These are phyloP conservation scores for Phycomyces blakesleeanus DNA, from an alignment of 192 early-diverging fungal species.

Conservation along the genomic window DNA sequence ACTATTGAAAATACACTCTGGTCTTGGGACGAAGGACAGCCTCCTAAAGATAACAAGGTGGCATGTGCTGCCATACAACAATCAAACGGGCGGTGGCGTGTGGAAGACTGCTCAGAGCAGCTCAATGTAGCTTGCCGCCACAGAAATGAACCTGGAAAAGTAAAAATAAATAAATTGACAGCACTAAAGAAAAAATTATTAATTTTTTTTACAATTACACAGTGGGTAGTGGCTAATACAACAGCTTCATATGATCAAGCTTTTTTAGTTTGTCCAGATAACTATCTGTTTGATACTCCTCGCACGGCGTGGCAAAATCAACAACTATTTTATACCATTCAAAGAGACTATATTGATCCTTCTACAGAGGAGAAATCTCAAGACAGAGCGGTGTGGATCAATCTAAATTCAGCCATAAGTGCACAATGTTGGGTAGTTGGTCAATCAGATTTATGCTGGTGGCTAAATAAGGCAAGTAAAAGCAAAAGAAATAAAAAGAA, in stretches of 20 bases:
- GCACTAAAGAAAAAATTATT: too few species aligned
- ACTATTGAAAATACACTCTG: slow-evolving; percentile 20
- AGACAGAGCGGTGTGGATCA: slow-evolving; percentile 14
- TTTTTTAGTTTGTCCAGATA: slow-evolving; percentile 4
- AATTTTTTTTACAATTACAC: neutral
- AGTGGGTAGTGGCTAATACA: slow-evolving; percentile 23
- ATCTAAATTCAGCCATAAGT: slow-evolving; percentile 18
- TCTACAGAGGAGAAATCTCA: neutral
- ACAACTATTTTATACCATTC: slow-evolving; percentile 1
- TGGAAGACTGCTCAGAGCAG: slow-evolving; percentile 7
- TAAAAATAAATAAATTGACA: slow-evolving; percentile 3
- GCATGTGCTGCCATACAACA: slow-evolving; percentile 18
- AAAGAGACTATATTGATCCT: neutral
- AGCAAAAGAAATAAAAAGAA: too few species aligned
- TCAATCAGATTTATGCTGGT: slow-evolving; percentile 22
- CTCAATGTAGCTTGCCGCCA: slow-evolving; percentile 22
- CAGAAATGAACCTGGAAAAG: slow-evolving; percentile 3
- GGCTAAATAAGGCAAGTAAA: slow-evolving; percentile 17
- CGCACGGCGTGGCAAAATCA: slow-evolving; percentile 14
- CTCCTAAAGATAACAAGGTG: neutral
- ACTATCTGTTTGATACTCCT: slow-evolving; percentile 20
- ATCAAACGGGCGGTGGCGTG: slow-evolving; percentile 24
- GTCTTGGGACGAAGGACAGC: slow-evolving; percentile 28
- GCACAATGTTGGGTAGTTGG: slow-evolving; percentile 28
- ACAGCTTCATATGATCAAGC: slow-evolving; percentile 18